Conservation (phyloP, 2,329 filamentous ascomycete species). For the Colletotrichum graminicola region DNA sequence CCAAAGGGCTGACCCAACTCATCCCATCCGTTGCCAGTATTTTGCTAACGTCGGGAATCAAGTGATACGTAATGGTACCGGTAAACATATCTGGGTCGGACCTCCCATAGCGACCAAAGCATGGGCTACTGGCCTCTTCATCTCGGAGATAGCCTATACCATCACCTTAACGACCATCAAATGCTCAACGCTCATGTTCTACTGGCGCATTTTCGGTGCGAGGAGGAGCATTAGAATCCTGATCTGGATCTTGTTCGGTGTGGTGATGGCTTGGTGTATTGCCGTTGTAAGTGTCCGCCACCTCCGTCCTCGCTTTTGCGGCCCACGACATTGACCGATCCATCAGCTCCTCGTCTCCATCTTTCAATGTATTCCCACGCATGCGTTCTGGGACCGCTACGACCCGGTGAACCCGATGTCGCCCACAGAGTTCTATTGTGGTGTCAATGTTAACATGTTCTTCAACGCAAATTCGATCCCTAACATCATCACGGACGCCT, state of each 20-base stretch:
- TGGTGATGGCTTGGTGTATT: slow-evolving; percentile 43
- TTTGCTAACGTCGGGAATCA: background rate
- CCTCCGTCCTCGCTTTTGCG: background rate
- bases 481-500: slow-evolving; percentile 47
- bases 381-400: slow-evolving; percentile 44
- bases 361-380: slow-evolving; percentile 43
- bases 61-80: slow-evolving; percentile 44
- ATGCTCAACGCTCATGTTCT: slow-evolving; percentile 46
- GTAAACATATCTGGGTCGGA: slow-evolving; percentile 45
- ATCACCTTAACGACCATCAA: slow-evolving; percentile 44
- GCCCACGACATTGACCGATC: background rate
- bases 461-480: slow-evolving; percentile 48
- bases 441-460: slow-evolving; percentile 44
- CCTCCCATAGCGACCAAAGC: slow-evolving; percentile 42
- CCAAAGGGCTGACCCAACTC: background rate
- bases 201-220: slow-evolving; percentile 46
- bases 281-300: slow-evolving; percentile 43
- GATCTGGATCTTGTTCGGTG: slow-evolving; percentile 41
- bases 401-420: slow-evolving; percentile 38
- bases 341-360: slow-evolving; percentile 41
- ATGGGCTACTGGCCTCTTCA: slow-evolving; percentile 44
- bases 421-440: slow-evolving; percentile 38
- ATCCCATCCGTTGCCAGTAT: too few species aligned
- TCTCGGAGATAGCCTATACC: slow-evolving; percentile 44
- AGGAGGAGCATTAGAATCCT: slow-evolving; percentile 42